phyloP scores from a whole-genome alignment of 73 alveolate genomes.

The Symbiodinium pilosum region DNA sequence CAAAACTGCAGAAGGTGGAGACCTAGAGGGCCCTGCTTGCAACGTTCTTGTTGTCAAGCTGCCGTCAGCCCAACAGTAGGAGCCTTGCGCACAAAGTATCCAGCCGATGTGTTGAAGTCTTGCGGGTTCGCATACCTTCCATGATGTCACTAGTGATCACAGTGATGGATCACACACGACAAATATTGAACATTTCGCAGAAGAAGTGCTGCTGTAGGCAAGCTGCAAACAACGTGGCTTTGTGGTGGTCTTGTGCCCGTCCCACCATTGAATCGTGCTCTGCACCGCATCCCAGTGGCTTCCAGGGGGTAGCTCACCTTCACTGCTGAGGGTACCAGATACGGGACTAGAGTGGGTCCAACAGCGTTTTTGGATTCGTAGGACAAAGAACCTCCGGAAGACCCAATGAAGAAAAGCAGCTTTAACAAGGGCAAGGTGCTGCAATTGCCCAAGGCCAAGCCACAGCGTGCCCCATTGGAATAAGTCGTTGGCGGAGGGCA shows the following conservation, averaged over 20 bases:
- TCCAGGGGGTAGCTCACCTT: slow-evolving; percentile 12
- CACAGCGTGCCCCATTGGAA: slow-evolving; percentile 18
- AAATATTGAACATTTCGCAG: too few species aligned
- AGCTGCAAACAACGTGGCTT: background rate
- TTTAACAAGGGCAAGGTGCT: slow-evolving; percentile 19
- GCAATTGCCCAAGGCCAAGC: slow-evolving; percentile 45
- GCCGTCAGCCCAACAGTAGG: slow-evolving; percentile 59
- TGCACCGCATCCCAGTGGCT: background rate
- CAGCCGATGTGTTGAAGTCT: slow-evolving; percentile 48
- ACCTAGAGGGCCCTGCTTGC: background rate
- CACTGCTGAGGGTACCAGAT: slow-evolving; percentile 1
- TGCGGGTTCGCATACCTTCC: slow-evolving; percentile 31
- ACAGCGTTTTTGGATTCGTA: background rate
- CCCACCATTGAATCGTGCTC: slow-evolving; percentile 16
- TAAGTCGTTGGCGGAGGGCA: slow-evolving; percentile 83
- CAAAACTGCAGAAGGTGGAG: too few species aligned
- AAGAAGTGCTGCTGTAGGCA: background rate
- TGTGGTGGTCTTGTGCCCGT: background rate
- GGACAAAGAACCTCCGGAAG: background rate
- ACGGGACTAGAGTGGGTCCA: background rate
- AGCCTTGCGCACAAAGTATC: slow-evolving; percentile 54
- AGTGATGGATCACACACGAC: too few species aligned
- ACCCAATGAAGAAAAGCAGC: too few species aligned
- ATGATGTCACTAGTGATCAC: background rate
- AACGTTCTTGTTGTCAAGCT: too few species aligned